Evolutionary conservation across 2,329 filamentous ascomycete species (phyloP).

Genomic region (Paraphoma sp.): DNA sequence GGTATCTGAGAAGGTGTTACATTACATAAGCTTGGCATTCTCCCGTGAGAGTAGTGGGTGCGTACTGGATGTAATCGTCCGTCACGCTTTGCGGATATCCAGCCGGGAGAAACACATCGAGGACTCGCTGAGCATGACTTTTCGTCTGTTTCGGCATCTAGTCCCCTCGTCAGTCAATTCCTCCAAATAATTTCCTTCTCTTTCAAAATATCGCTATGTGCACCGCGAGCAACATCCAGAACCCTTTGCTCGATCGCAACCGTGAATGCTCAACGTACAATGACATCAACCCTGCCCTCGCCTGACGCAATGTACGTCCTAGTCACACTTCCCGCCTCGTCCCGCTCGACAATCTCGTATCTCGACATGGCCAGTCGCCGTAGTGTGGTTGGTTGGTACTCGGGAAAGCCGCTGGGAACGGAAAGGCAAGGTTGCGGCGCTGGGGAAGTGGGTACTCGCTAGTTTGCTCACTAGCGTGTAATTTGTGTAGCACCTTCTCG

Average conservation of each 20-base stretch:
- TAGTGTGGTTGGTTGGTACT: neutral
- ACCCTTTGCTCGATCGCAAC: neutral
- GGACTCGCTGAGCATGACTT: conserved; percentile 45
- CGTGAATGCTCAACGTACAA: conserved; percentile 41
- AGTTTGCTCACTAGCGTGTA: neutral
- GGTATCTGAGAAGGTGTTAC: conserved; percentile 59
- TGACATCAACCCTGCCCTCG: conserved; percentile 54
- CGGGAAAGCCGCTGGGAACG: no score
- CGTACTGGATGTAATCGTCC: conserved; percentile 76
- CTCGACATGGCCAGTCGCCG: conserved; percentile 12
- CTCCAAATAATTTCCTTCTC: neutral
- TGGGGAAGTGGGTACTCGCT: neutral
- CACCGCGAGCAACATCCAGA: neutral
- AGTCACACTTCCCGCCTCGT: conserved; percentile 59
- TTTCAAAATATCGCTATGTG: neutral
- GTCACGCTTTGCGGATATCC: conserved; percentile 91
- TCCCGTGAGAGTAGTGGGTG: neutral
- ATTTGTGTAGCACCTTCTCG: neutral
- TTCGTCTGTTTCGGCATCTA: conserved; percentile 11
- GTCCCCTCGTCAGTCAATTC: neutral
- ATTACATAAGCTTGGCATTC: neutral
- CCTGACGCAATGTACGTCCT: conserved; percentile 56
- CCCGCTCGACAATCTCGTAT: conserved; percentile 47
- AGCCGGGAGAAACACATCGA: conserved; percentile 82
- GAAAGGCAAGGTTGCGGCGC: no score